A percentile compares a stretch with the other conserved stretches of the same genome.
These are phyloP conservation scores for Vinca minor DNA, from an alignment of 257 asterid genomes.

Conservation along the genomic window DNA sequence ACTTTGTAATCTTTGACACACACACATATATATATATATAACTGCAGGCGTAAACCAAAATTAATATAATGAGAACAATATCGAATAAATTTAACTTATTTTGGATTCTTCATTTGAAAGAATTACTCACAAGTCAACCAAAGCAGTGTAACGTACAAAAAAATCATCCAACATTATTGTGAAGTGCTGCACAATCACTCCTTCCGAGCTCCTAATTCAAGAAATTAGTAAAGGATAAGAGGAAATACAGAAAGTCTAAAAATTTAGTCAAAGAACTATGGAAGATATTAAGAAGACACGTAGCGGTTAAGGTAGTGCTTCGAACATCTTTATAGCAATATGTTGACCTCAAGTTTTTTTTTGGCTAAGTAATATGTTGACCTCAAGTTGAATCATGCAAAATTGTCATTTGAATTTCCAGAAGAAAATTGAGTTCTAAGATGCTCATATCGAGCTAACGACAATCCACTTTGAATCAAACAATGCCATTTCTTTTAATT, in stretches of 20 bases:
- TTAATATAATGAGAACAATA: background rate
- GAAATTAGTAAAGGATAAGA: background rate
- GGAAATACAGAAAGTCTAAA: background rate
- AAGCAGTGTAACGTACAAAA: constrained; percentile 88
- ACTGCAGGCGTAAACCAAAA: constrained; percentile 37
- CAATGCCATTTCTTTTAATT: too few species aligned
- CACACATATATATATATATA: too few species aligned
- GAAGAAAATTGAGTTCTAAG: background rate
- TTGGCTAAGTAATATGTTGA: too few species aligned
- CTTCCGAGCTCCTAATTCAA: constrained; percentile 73
- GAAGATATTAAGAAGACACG: background rate
- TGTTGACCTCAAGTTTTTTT: too few species aligned
- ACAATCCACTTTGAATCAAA: background rate
- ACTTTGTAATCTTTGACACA: constrained; percentile 77
- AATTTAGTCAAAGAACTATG: too few species aligned
- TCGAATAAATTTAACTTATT: background rate
- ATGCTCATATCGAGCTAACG: background rate
- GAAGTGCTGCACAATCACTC: constrained; percentile 74
- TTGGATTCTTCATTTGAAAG: background rate
- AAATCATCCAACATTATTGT: constrained; percentile 94
- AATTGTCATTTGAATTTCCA: background rate
- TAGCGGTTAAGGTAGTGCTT: too few species aligned
- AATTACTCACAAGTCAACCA: constrained; percentile 73
- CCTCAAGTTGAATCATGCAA: background rate
- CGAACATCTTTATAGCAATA: too few species aligned